Percentiles rank a stretch among this genome's conserved stretches.
phyloP scores from a whole-genome alignment of 164 flowering plant species.

The Umbellularia californica region DNA sequence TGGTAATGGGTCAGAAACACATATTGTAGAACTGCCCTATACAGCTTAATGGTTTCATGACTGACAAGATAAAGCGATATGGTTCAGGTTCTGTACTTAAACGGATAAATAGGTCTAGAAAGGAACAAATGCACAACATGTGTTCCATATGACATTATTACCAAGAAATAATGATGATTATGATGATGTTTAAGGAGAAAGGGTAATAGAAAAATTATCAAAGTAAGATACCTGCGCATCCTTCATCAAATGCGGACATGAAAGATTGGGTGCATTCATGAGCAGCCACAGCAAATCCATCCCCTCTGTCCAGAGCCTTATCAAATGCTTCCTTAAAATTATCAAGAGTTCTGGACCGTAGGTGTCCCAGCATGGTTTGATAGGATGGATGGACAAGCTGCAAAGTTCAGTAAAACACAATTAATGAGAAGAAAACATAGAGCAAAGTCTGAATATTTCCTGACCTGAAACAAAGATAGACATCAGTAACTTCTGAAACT shows the following conservation, averaged over 20 bases:
- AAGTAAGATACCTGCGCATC: slow-evolving; percentile 53
- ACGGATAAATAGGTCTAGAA: background rate
- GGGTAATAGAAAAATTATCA: background rate
- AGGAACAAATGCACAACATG: background rate
- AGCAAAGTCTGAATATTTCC: background rate
- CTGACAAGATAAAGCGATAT: no score
- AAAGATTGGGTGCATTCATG: slow-evolving; percentile 37
- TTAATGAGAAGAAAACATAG: background rate
- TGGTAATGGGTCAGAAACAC: no score
- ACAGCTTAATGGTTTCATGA: no score
- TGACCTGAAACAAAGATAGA: no score
- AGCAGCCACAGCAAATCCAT: slow-evolving; percentile 71
- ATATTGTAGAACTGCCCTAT: no score
- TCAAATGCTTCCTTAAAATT: slow-evolving; percentile 77
- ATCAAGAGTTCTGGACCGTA: slow-evolving; percentile 62
- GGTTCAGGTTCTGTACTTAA: background rate
- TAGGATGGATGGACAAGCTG: slow-evolving; percentile 86
- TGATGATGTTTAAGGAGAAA: background rate
- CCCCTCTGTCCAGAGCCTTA: slow-evolving; percentile 64
- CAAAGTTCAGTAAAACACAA: slow-evolving; percentile 11
- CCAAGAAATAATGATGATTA: background rate
- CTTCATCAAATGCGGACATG: slow-evolving; percentile 64
- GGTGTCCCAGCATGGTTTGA: slow-evolving; percentile 67
- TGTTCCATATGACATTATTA: no score
- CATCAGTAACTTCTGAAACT: no score